phyloP scores from a whole-genome alignment of 768 basidiomycete species.

The Xerocomellus amylosporus region DNA sequence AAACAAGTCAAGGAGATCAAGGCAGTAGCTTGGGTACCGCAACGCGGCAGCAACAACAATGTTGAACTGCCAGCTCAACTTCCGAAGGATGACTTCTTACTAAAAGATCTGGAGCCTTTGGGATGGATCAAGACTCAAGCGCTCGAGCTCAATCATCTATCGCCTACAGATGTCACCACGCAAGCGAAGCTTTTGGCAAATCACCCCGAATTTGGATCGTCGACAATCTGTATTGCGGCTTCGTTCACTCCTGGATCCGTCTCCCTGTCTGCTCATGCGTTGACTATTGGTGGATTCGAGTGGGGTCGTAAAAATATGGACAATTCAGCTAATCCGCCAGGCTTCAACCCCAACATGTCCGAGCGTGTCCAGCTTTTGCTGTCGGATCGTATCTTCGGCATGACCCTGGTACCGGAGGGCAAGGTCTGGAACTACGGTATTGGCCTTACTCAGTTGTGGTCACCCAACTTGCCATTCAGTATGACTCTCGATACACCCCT shows the following conservation, averaged over 20 bases:
- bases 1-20: conserved; percentile 99
- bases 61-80: conserved; percentile 88
- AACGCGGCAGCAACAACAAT: conserved; percentile 91
- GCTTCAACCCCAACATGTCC: conserved; percentile 99
- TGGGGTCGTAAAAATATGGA: conserved; percentile 96
- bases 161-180: conserved; percentile 88
- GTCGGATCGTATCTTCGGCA: conserved; percentile 93
- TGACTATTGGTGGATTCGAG: conserved; percentile 92
- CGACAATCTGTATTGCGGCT: conserved; percentile 88
- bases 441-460: conserved; percentile 90
- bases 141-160: conserved; percentile 86
- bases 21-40: conserved; percentile 96
- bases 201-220: conserved; percentile 92
- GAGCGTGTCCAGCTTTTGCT: conserved; percentile 90
- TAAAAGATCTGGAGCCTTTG: conserved; percentile 92
- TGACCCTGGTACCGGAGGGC: conserved; percentile 93
- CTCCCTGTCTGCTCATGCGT: conserved; percentile 87
- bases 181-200: conserved; percentile 98
- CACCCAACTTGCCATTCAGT: conserved; percentile 73
- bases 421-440: conserved; percentile 97
- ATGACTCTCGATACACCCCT: conserved; percentile 92
- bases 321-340: conserved; percentile 78
- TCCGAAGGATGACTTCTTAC: conserved; percentile 90
- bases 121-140: conserved; percentile 98
- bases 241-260: conserved; percentile 99